Evolutionary conservation across 106 monocot genomes (phyloP).

Genomic region (Dendrobium catenatum): DNA sequence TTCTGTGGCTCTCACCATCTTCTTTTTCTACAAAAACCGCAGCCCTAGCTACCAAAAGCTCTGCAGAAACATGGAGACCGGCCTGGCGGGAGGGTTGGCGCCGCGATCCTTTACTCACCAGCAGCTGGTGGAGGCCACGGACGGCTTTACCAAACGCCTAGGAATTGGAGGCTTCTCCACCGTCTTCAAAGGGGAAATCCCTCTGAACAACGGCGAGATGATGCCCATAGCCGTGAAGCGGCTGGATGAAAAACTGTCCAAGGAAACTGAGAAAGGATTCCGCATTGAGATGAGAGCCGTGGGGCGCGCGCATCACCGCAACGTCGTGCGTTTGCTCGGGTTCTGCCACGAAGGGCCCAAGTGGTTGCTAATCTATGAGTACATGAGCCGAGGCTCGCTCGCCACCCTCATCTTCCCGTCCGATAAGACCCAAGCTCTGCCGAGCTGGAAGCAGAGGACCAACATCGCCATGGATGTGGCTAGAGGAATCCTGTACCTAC

Average conservation of each 20-base stretch:
- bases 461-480: constrained; percentile 29
- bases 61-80: background rate
- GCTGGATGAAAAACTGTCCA: background rate
- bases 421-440: background rate
- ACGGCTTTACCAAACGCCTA: constrained; percentile 16
- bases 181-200: constrained; percentile 23
- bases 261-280: constrained; percentile 22
- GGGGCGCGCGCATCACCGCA: constrained; percentile 41
- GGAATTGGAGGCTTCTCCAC: constrained; percentile 25
- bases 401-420: constrained; percentile 2
- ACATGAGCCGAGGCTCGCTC: constrained; percentile 31
- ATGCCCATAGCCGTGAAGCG: constrained; percentile 26
- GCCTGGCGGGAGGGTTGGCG: constrained; percentile 5
- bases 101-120: constrained; percentile 18
- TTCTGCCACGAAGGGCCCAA: constrained; percentile 33
- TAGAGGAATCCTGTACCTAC: constrained; percentile 26
- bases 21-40: background rate
- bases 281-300: constrained; percentile 20
- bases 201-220: background rate
- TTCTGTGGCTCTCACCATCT: background rate
- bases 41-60: background rate
- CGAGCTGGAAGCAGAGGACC: constrained; percentile 26
- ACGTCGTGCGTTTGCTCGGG: constrained; percentile 26
- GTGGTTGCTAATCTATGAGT: constrained; percentile 30
- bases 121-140: constrained; percentile 18